phyloP scores from a whole-genome alignment of 805 yeast genomes.

The Candida peoriensis region DNA sequence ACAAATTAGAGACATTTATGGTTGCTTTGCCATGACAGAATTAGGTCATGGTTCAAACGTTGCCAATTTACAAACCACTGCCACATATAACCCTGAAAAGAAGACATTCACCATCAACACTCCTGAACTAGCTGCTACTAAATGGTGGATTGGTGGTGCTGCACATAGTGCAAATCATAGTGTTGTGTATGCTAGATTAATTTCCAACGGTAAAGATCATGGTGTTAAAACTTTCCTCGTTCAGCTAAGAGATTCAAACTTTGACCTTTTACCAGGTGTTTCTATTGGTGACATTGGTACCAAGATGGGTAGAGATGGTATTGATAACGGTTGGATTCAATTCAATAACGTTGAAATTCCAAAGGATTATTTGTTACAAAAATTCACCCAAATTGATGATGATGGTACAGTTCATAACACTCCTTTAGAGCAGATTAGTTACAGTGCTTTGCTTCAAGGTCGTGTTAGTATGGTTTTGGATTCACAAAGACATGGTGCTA shows the following conservation, averaged over 20 bases:
- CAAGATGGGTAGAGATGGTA: conserved; percentile 94
- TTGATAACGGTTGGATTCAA: conserved; percentile 97
- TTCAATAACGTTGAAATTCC: conserved; percentile 82
- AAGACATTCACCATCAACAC: conserved; percentile 77
- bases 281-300: conserved; percentile 89
- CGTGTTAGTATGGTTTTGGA: conserved; percentile 88
- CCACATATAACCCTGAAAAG: conserved; percentile 60
- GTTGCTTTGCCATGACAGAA: conserved; percentile 94
- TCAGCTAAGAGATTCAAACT: conserved; percentile 74
- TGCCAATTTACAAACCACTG: conserved; percentile 90
- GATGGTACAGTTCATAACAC: conserved; percentile 67
- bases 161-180: conserved; percentile 91
- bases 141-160: conserved; percentile 99
- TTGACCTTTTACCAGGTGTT: conserved; percentile 73
- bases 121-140: conserved; percentile 88
- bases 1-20: conserved; percentile 52
- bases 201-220: conserved; percentile 77
- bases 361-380: conserved; percentile 74
- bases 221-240: conserved; percentile 93
- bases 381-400: conserved; percentile 66
- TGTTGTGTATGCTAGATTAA: conserved; percentile 77
- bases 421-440: conserved; percentile 83
- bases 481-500: conserved; percentile 73
- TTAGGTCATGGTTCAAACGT: conserved; percentile 92
- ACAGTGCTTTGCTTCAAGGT: conserved; percentile 83